Percentiles rank a stretch among this genome's conserved stretches.
Evolutionary conservation across 1,284 basidiomycete species (phyloP).

Genomic region (Austroboletus niveus): DNA sequence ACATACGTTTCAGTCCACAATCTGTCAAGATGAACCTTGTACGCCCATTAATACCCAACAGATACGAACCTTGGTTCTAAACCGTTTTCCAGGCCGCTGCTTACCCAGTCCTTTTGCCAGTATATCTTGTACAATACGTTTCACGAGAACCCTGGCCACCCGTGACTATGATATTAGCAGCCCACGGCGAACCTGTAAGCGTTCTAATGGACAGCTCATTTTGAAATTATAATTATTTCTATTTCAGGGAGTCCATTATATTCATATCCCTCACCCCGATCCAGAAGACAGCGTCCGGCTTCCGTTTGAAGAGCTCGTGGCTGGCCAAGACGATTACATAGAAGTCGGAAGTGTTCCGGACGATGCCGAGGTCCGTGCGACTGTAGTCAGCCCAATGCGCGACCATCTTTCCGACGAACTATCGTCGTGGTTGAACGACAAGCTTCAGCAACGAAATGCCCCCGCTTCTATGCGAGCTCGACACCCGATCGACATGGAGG

Average conservation of each 20-base stretch:
- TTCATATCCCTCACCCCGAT: slow-evolving; percentile 29
- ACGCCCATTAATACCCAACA: slow-evolving; percentile 6
- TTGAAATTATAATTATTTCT: background rate
- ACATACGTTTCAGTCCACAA: slow-evolving; percentile 33
- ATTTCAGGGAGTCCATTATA: slow-evolving; percentile 27
- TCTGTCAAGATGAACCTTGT: slow-evolving; percentile 36
- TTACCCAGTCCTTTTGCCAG: slow-evolving; percentile 43
- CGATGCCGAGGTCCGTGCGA: slow-evolving; percentile 20
- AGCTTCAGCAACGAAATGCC: slow-evolving; percentile 23
- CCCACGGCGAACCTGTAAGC: slow-evolving; percentile 31
- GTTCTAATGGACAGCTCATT: background rate
- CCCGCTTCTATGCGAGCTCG: slow-evolving; percentile 11
- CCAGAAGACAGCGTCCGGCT: slow-evolving; percentile 17
- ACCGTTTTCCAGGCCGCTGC: slow-evolving; percentile 34
- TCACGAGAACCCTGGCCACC: slow-evolving; percentile 28
- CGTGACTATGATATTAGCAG: slow-evolving; percentile 36
- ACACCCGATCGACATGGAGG: slow-evolving; percentile 34
- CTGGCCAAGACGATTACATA: slow-evolving; percentile 29
- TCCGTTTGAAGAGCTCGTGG: slow-evolving; percentile 28
- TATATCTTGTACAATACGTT: slow-evolving; percentile 38
- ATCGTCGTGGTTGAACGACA: slow-evolving; percentile 30
- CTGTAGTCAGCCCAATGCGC: slow-evolving; percentile 18
- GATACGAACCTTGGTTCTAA: slow-evolving; percentile 2
- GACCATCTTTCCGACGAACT: slow-evolving; percentile 20
- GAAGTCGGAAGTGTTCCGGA: slow-evolving; percentile 15